These are phyloP conservation scores for Sugiyamaella floridensis DNA, from an alignment of 805 yeast species.

Conservation along the genomic window DNA sequence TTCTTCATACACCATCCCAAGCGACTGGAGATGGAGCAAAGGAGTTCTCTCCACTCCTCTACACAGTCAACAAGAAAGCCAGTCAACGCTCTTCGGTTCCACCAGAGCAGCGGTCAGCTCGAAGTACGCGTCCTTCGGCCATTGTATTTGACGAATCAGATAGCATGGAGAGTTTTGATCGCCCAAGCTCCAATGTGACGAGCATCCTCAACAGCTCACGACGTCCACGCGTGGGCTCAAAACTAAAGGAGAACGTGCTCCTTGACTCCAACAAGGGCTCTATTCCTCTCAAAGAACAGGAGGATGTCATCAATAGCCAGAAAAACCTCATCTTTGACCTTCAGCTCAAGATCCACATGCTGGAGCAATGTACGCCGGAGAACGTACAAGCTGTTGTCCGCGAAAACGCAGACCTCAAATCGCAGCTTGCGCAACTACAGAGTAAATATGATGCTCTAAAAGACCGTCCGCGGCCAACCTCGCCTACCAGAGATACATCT, in stretches of 20 bases:
- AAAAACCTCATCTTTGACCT: slow-evolving; percentile 19
- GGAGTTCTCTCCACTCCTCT: slow-evolving; percentile 16
- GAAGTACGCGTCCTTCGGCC: slow-evolving; percentile 2
- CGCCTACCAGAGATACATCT: slow-evolving; percentile 7
- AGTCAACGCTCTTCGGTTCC: neutral
- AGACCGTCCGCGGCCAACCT: neutral
- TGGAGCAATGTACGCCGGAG: slow-evolving; percentile 17
- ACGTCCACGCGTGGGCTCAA: slow-evolving; percentile 1
- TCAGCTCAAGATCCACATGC: slow-evolving; percentile 16
- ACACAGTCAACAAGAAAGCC: slow-evolving; percentile 10
- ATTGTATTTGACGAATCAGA: slow-evolving; percentile 11
- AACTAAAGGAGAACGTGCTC: neutral
- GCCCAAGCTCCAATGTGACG: neutral
- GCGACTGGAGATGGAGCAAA: slow-evolving; percentile 1
- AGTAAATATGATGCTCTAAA: neutral
- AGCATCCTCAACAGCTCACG: neutral
- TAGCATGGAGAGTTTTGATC: slow-evolving; percentile 13
- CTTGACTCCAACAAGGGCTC: slow-evolving; percentile 8
- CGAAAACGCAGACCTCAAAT: slow-evolving; percentile 35
- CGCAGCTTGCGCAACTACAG: neutral
- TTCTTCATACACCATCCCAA: neutral
- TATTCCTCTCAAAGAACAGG: slow-evolving; percentile 22
- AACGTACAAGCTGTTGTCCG: slow-evolving; percentile 7
- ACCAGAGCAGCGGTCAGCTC: neutral
- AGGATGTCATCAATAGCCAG: slow-evolving; percentile 12